Conservation (phyloP, 177 flowering plant species). For the Vitis hybrid region DNA sequence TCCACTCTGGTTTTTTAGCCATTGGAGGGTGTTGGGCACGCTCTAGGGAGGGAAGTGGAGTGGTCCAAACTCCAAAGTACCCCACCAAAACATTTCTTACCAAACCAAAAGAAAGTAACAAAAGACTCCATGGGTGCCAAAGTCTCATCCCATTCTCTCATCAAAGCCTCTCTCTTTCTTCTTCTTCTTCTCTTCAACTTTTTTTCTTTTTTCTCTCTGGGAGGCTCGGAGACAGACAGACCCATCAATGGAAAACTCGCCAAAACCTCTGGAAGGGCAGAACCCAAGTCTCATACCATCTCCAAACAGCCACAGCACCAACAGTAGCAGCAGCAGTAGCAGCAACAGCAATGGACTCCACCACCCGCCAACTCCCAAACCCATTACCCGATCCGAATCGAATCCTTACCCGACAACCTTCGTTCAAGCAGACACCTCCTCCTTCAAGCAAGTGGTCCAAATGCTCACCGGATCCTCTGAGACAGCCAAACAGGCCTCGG, state of each 20-base stretch:
- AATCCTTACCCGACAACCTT: slow-evolving; percentile 71
- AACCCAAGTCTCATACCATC: slow-evolving; percentile 24
- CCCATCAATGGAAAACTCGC: slow-evolving; percentile 34
- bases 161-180: slow-evolving; percentile 1
- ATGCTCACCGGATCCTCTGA: slow-evolving; percentile 69
- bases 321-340: slow-evolving; percentile 25
- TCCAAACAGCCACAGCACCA: slow-evolving; percentile 19
- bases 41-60: not conserved
- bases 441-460: slow-evolving; percentile 74
- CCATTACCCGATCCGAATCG: slow-evolving; percentile 53
- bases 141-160: slow-evolving; percentile 3
- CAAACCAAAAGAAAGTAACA: slow-evolving; percentile 22
- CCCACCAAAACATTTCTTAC: slow-evolving; percentile 34
- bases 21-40: not conserved
- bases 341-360: slow-evolving; percentile 19
- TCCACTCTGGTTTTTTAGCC: not conserved
- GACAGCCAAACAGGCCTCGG: slow-evolving; percentile 33
- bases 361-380: slow-evolving; percentile 17
- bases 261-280: slow-evolving; percentile 14
- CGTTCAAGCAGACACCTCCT: slow-evolving; percentile 66
- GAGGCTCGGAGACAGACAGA: not conserved
- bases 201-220: not conserved
- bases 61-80: not conserved
- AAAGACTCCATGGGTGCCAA: not conserved
- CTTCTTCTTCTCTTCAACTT: not conserved